Base-by-base conservation (phyloP, 2,329 filamentous ascomycete genomes). In the Microascus cirrosus region DNA sequence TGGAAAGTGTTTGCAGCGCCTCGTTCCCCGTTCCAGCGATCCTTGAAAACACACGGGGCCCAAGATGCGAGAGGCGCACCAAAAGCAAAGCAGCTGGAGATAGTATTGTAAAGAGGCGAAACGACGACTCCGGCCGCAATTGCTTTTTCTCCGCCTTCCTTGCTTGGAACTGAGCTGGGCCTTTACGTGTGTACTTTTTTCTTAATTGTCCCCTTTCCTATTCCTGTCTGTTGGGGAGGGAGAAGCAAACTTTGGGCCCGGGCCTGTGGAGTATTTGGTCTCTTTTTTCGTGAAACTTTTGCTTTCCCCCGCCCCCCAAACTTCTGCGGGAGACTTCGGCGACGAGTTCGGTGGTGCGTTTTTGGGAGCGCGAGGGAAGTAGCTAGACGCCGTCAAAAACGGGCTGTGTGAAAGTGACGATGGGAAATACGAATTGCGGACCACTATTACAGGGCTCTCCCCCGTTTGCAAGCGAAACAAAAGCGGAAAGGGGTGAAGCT, bases 111-210 rank as follows among this genome's bases (percentile, higher is more conserved):
- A 32, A 32, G 28, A 32, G 4, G 28, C 28, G 28, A 8, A 32
- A 32, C 28, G 4, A 32, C 28, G 8, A 4, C 28, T 8, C 28
- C 28, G 28, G 28, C 28, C 28, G 8, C 28, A 32, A 32, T 32
- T 32, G 8, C 28, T 57, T 48, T 57, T 58, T 50, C 28, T 32
- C 48, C 51, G 25, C 39, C 28, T 34, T 51, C 35, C 34, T 55
- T 48, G 8, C 42, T 57, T 48, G 53, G 32, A 54, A 59, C 58
- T 58, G 51, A 57, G 56, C 57, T 55, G 60, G 42, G 52, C 20
- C 55, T 4, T 28, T n/a, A 11, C 8, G n/a, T 28, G 18, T 18
- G 34, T 28, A 39, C 53, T 13, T 36, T 42, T 45, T 45, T 45
- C 13, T 13, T n/a, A 13, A n/a, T n/a, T 2, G 39, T 7, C 15